Conservation (phyloP, 2,329 filamentous ascomycete species). For the Chaetomium strumarium region DNA sequence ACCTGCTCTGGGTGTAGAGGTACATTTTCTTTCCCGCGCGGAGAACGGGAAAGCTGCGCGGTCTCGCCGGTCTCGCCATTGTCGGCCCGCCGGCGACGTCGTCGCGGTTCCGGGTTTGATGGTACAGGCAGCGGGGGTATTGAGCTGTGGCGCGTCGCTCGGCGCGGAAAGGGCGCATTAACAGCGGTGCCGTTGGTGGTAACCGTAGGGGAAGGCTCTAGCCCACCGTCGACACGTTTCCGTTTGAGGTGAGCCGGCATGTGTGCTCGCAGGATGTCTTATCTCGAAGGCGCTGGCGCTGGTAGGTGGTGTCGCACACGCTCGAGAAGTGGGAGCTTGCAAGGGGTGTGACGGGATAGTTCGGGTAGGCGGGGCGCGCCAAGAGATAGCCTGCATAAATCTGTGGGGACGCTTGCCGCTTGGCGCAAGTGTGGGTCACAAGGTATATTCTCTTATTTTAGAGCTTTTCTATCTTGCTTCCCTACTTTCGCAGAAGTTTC, state of each 20-base stretch:
- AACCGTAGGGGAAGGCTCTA: not conserved
- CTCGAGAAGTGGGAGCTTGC: not conserved
- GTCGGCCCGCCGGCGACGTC: conserved; percentile 22
- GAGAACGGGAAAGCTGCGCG: not conserved
- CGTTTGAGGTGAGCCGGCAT: conserved; percentile 30
- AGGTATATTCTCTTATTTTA: not conserved
- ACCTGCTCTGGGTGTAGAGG: conserved; percentile 11
- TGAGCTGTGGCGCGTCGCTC: conserved; percentile 33
- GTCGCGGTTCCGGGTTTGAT: conserved; percentile 27
- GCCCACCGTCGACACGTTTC: conserved; percentile 25
- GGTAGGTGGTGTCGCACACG: not conserved
- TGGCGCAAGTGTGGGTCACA: not conserved
- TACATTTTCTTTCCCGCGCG: conserved; percentile 24
- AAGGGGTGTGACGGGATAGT: not conserved
- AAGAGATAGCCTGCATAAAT: not conserved
- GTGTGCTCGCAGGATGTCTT: not conserved
- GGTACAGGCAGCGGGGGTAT: conserved; percentile 31
- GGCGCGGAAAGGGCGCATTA: conserved; percentile 23
- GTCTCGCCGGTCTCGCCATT: conserved; percentile 5
- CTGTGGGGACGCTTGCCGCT: not conserved
- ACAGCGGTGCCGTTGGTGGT: not conserved
- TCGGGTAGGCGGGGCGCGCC: not conserved
- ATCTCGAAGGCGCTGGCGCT: no score
- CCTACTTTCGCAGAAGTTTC: no score
- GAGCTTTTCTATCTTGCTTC: no score